phyloP scores from a whole-genome alignment of 345 rosid genomes.

The Pugionium dolabratum region DNA sequence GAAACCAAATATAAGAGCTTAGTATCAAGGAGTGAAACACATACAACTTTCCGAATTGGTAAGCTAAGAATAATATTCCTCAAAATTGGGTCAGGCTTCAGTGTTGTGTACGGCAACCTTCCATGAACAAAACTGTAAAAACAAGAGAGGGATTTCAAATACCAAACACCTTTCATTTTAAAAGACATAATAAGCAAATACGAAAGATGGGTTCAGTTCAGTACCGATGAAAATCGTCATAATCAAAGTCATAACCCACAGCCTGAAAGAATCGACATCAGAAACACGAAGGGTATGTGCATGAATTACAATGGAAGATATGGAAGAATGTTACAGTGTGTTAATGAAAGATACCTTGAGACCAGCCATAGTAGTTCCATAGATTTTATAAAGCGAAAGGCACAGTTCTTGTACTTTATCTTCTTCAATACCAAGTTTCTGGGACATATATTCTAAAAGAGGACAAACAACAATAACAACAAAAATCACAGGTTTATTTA shows the following conservation, averaged over 20 bases:
- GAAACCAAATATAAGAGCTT: not conserved
- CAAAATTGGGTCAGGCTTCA: conserved; percentile 84
- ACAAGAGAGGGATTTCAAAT: conserved; percentile 9
- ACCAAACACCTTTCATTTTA: not conserved
- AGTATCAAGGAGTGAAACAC: conserved; percentile 26
- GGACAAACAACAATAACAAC: conserved; percentile 6
- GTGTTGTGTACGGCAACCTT: conserved; percentile 67
- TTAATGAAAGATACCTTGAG: conserved; percentile 56
- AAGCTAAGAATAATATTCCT: conserved; percentile 78
- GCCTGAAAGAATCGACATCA: conserved; percentile 52
- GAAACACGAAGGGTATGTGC: not conserved
- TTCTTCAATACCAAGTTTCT: conserved; percentile 64
- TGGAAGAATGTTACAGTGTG: not conserved
- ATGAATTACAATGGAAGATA: not conserved
- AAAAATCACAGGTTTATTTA: conserved; percentile 13
- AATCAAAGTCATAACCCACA: conserved; percentile 72
- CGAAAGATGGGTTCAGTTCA: not conserved
- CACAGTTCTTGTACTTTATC: conserved; percentile 65
- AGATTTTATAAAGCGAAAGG: conserved; percentile 64
- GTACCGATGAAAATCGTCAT: conserved; percentile 87
- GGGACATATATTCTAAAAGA: conserved; percentile 68
- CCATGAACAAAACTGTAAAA: conserved; percentile 83
- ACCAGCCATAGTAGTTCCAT: conserved; percentile 98
- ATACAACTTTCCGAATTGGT: conserved; percentile 84
- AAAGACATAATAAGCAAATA: not conserved